Conservation (phyloP, 23 red algal genomes). For the Gracilaria caudata region DNA sequence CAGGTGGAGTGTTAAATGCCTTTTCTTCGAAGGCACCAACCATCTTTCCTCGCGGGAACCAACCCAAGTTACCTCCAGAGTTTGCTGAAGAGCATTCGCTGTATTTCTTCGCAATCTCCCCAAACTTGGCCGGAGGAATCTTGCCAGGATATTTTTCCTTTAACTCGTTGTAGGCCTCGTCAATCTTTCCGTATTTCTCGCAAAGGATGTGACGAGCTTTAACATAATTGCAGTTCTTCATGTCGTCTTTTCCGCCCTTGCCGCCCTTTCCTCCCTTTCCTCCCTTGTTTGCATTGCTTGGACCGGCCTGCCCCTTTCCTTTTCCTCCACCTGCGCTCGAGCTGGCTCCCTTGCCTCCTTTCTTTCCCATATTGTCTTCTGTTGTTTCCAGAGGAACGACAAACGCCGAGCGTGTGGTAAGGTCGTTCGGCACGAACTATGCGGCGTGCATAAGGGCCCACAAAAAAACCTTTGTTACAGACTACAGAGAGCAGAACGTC, state of each 20-base stretch:
- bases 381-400: neutral
- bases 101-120: conserved; percentile 80
- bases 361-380: conserved; percentile 54
- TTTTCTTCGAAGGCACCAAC: conserved; percentile 90
- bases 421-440: too few relatives aligned
- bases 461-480: too few relatives aligned
- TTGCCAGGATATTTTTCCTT: conserved; percentile 73
- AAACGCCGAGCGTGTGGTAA: neutral
- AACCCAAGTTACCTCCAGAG: conserved; percentile 90
- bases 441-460: too few relatives aligned
- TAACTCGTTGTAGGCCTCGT: conserved; percentile 79
- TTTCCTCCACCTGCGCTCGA: conserved; percentile 29
- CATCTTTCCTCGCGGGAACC: conserved; percentile 98
- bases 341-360: conserved; percentile 51
- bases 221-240: conserved; percentile 94
- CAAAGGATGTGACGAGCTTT: conserved; percentile 98
- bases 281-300: conserved; percentile 27
- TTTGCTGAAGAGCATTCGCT: conserved; percentile 94
- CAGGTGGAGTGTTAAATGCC: conserved; percentile 84
- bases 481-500: too few relatives aligned
- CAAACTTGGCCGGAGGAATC: conserved; percentile 86
- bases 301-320: conserved; percentile 49
- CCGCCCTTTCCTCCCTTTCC: conserved; percentile 64
- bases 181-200: conserved; percentile 91
- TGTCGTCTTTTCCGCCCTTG: conserved; percentile 74